Evolutionary conservation across 371 early-diverging fungal genomes (phyloP).

Genomic region (Saksenaea oblongispora): DNA sequence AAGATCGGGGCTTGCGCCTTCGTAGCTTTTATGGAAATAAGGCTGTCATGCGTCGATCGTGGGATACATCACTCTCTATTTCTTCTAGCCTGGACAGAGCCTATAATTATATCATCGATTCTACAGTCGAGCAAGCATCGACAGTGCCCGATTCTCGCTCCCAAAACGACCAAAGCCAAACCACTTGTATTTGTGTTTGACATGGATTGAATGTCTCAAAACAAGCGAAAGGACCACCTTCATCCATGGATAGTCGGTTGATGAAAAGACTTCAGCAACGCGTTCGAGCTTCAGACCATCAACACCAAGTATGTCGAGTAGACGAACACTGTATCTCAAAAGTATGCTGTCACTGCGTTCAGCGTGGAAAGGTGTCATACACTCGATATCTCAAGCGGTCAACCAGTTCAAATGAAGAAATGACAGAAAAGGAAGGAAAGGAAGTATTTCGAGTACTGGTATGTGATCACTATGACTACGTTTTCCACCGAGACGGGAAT

Average conservation of each 20-base stretch:
- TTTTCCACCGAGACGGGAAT: not conserved
- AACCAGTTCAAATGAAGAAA: not conserved
- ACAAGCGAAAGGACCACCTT: not conserved
- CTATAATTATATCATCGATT: not conserved
- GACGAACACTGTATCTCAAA: not conserved
- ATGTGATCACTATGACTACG: not conserved
- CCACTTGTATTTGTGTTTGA: not conserved
- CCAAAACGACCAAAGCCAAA: not conserved
- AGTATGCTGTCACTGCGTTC: not conserved
- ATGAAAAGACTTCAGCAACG: slow-evolving; percentile 64
- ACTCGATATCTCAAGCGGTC: not conserved
- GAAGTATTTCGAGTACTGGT: not conserved
- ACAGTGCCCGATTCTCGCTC: no score
- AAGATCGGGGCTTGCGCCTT: not conserved
- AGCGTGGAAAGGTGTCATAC: not conserved
- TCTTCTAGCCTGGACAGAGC: not conserved
- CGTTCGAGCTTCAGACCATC: slow-evolving; percentile 20
- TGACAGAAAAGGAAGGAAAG: not conserved
- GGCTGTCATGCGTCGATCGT: not conserved
- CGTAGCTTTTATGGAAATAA: not conserved
- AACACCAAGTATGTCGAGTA: not conserved
- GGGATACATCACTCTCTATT: not conserved
- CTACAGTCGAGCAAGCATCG: not conserved
- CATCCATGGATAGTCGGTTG: not conserved
- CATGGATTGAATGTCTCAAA: not conserved